These are phyloP conservation scores for Geosmithia morbida DNA, from an alignment of 2,329 filamentous ascomycete species.

Conservation along the genomic window DNA sequence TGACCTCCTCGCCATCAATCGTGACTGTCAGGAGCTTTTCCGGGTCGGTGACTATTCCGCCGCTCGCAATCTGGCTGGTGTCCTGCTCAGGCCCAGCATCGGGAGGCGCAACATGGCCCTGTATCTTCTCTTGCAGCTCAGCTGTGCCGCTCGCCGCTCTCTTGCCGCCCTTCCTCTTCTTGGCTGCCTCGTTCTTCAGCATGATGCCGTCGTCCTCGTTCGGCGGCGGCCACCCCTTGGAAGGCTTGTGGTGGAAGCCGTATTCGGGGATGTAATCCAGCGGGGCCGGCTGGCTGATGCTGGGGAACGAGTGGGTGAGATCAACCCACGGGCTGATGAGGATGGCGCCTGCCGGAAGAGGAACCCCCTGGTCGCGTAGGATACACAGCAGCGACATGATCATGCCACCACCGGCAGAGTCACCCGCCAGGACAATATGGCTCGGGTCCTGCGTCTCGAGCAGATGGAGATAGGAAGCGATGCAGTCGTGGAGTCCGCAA, in stretches of 20 bases:
- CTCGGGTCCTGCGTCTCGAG: constrained; percentile 61
- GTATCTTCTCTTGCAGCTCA: constrained; percentile 16
- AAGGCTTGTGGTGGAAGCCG: constrained; percentile 86
- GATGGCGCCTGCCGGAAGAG: constrained; percentile 78
- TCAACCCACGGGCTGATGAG: constrained; percentile 95
- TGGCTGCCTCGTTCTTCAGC: constrained; percentile 35
- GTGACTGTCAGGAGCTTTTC: constrained; percentile 42
- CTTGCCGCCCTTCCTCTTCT: constrained; percentile 13
- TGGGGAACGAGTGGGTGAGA: constrained; percentile 89
- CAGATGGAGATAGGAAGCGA: constrained; percentile 77
- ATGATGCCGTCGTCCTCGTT: constrained; percentile 58
- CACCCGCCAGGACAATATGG: constrained; percentile 77
- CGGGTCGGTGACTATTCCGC: constrained; percentile 11
- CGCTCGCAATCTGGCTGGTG: constrained; percentile 10
- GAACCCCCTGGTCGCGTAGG: constrained; percentile 68
- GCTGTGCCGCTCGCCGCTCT: neutral
- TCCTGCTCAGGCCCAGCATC: constrained; percentile 5
- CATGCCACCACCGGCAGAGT: constrained; percentile 91
- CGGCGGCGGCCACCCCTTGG: constrained; percentile 81
- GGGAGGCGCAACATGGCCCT: constrained; percentile 15
- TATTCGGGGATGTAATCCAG: constrained; percentile 79
- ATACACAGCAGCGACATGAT: constrained; percentile 65
- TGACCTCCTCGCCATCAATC: constrained; percentile 55
- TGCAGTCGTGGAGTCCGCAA: constrained; percentile 77
- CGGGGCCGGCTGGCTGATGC: constrained; percentile 55